phyloP scores from a whole-genome alignment of 2,329 filamentous ascomycete species.

The Pseudocercospora musae region DNA sequence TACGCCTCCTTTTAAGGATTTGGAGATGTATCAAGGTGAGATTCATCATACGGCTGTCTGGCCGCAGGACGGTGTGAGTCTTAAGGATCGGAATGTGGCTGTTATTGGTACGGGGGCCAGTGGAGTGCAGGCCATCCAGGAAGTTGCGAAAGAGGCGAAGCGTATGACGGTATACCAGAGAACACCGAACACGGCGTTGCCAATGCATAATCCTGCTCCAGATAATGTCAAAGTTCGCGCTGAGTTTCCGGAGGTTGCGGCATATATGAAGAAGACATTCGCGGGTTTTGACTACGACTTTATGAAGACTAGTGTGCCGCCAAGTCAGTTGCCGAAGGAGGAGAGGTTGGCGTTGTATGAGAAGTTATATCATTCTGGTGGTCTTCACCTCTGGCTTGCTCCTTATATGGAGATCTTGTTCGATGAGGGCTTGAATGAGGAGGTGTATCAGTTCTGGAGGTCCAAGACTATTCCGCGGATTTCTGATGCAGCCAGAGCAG shows the following conservation, averaged over 20 bases:
- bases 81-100: conserved; percentile 37
- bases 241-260: conserved; percentile 44
- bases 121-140: conserved; percentile 37
- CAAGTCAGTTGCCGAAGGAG: conserved; percentile 5
- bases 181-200: conserved; percentile 56
- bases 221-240: conserved; percentile 30
- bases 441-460: conserved; percentile 49
- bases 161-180: conserved; percentile 60
- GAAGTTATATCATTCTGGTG: conserved; percentile 8
- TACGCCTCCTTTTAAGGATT: conserved; percentile 34
- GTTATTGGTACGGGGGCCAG: conserved; percentile 43
- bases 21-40: conserved; percentile 38
- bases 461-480: conserved; percentile 33
- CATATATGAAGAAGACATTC: conserved; percentile 49
- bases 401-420: conserved; percentile 38
- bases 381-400: conserved; percentile 35
- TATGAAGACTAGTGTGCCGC: background rate
- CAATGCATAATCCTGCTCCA: conserved; percentile 43
- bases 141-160: conserved; percentile 22
- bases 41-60: conserved; percentile 40
- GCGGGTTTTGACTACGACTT: conserved; percentile 41
- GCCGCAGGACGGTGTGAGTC: conserved; percentile 25
- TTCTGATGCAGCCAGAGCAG: conserved; percentile 54
- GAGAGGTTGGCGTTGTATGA: conserved; percentile 6
- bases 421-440: conserved; percentile 50